A percentile compares a stretch with the other conserved stretches of the same genome.
Conservation (phyloP, 202 grass and related monocot species). For the Panicum virgatum region DNA sequence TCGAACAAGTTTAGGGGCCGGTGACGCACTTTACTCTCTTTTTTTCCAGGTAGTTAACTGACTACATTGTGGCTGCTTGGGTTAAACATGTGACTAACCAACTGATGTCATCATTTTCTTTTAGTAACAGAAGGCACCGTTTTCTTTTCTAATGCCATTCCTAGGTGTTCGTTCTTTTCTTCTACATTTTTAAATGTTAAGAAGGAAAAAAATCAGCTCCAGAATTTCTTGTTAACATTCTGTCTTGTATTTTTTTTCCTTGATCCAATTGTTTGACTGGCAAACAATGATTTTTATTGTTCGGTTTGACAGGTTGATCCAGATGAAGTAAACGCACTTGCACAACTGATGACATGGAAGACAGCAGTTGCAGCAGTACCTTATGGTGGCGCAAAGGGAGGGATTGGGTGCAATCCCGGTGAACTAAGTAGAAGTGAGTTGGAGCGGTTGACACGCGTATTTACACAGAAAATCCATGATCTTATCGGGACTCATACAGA, state of each 20-base stretch:
- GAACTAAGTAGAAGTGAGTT: constrained; percentile 90
- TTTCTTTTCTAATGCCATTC: not conserved
- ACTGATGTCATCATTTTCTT: not conserved
- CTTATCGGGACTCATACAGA: constrained; percentile 86
- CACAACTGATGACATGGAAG: constrained; percentile 99
- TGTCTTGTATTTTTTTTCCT: not conserved
- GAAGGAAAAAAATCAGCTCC: not conserved
- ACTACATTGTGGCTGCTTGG: not conserved
- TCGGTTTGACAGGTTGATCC: constrained; percentile 64
- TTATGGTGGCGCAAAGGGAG: constrained; percentile 97
- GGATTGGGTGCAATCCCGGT: constrained; percentile 78
- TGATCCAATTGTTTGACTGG: not conserved
- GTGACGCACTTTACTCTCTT: too few relatives aligned
- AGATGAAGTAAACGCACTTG: constrained; percentile 93
- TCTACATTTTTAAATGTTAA: not conserved
- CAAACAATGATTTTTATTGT: not conserved
- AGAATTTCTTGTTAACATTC: not conserved
- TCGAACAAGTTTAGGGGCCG: too few relatives aligned
- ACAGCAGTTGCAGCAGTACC: constrained; percentile 87
- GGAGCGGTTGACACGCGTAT: constrained; percentile 91
- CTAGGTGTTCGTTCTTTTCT: not conserved
- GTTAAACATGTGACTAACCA: not conserved
- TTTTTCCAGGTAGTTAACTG: not conserved
- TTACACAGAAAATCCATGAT: constrained; percentile 97
- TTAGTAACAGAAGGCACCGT: not conserved